phyloP scores from a whole-genome alignment of 352 stramenopile species.

The Pythium utonaiense region DNA sequence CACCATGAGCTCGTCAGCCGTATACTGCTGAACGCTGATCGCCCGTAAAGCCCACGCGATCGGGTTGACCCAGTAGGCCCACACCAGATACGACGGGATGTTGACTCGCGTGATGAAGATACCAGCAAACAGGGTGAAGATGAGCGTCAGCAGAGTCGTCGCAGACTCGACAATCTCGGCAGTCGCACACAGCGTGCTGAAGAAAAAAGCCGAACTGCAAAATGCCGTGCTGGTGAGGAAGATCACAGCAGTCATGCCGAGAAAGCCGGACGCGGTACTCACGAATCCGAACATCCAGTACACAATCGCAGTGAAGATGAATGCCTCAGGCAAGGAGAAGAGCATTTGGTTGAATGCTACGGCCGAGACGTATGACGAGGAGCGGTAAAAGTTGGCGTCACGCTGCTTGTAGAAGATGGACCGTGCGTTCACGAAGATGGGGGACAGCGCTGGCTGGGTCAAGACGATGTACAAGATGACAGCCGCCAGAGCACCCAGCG shows the following conservation, averaged over 20 bases:
- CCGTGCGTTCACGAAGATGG: constrained; percentile 57
- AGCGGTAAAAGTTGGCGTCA: constrained; percentile 65
- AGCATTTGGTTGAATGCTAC: constrained; percentile 32
- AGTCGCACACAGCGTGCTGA: constrained; percentile 16
- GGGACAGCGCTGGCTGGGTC: constrained; percentile 65
- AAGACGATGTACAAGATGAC: no score
- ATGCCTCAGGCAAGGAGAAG: constrained; percentile 39
- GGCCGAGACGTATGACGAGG: constrained; percentile 58
- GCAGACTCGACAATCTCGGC: no score
- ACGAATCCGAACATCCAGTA: constrained; percentile 76
- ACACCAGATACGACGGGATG: constrained; percentile 34
- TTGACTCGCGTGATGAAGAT: constrained; percentile 24
- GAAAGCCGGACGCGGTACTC: constrained; percentile 15
- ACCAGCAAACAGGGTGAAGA: constrained; percentile 24
- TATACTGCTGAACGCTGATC: constrained; percentile 33
- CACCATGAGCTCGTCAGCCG: constrained; percentile 10
- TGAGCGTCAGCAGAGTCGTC: no score
- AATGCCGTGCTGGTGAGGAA: constrained; percentile 36
- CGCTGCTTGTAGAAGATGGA: constrained; percentile 80
- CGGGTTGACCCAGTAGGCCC: constrained; percentile 49
- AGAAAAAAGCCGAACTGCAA: constrained; percentile 29
- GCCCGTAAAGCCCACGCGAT: constrained; percentile 29
- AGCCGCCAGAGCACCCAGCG: constrained; percentile 51
- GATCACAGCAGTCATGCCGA: constrained; percentile 51
- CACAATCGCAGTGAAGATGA: constrained; percentile 62